Conservation (phyloP, 2,329 filamentous ascomycete species). For the Aspergillus piperis region DNA sequence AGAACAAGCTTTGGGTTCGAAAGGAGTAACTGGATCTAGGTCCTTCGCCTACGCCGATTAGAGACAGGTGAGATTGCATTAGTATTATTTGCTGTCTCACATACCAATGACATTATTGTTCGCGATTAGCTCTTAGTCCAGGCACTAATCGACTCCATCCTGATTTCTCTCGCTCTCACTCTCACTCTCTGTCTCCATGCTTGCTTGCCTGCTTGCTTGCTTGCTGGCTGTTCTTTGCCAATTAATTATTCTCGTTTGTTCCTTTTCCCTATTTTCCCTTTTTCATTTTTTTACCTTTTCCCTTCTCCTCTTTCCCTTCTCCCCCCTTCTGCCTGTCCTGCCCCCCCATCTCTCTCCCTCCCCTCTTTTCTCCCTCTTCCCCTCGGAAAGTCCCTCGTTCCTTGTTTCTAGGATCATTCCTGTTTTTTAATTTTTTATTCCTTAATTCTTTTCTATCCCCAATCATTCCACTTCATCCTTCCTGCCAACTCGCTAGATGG, state of each 20-base stretch:
- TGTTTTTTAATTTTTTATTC: slow-evolving; percentile 9
- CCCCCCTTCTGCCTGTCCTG: neutral
- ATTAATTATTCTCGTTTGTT: neutral
- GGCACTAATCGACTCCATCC: slow-evolving; percentile 10
- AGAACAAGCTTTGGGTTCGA: neutral
- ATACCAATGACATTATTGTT: slow-evolving; percentile 11
- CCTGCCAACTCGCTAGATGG: slow-evolving; percentile 1
- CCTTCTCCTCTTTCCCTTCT: neutral
- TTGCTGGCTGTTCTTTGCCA: neutral
- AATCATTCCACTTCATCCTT: neutral
- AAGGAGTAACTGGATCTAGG: slow-evolving; percentile 2
- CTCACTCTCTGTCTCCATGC: neutral
- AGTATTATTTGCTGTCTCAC: slow-evolving; percentile 9
- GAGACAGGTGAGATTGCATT: slow-evolving; percentile 2
- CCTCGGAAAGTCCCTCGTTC: slow-evolving; percentile 9
- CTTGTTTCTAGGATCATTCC: slow-evolving; percentile 6
- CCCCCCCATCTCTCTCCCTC: neutral
- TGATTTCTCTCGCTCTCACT: neutral
- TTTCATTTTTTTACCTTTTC: neutral
- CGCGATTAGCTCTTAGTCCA: slow-evolving; percentile 7
- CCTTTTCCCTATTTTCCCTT: neutral
- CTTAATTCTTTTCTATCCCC: neutral
- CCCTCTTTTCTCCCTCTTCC: slow-evolving; percentile 7
- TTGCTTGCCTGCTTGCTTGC: neutral
- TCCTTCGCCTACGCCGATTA: slow-evolving; percentile 2